Conservation (phyloP, 2,329 filamentous ascomycete genomes). For the Scolecobasidium constrictum region DNA sequence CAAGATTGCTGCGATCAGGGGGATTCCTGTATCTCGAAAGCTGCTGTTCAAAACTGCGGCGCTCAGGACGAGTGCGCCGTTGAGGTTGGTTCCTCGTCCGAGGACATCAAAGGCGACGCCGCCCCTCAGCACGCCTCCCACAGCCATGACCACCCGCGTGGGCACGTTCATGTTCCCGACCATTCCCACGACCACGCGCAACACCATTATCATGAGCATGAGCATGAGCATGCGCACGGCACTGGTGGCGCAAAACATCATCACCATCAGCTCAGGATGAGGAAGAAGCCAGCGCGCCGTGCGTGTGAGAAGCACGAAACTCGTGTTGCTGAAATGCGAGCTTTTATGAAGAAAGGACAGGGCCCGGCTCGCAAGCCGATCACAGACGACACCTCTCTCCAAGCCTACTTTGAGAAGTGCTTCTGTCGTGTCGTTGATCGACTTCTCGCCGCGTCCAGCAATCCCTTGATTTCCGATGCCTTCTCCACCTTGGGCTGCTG, state of each 20-base stretch:
- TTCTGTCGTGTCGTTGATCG: too few species aligned
- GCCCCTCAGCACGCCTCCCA: neutral
- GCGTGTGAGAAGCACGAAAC: too few species aligned
- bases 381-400: too few species aligned
- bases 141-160: neutral
- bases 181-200: neutral
- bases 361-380: too few species aligned
- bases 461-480: too few species aligned
- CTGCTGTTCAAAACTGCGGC: neutral
- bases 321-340: neutral
- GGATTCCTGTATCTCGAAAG: neutral
- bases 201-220: neutral
- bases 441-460: too few species aligned
- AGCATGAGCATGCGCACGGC: neutral
- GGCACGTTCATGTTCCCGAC: constrained; percentile 1
- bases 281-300: neutral
- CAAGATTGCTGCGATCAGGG: neutral
- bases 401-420: too few species aligned
- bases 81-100: neutral
- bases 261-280: constrained; percentile 3
- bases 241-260: neutral
- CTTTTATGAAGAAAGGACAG: too few species aligned
- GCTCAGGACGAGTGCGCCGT: neutral
- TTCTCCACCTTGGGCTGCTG: too few species aligned
- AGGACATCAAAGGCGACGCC: neutral